Percentiles rank a stretch among this genome's conserved stretches.
These are phyloP conservation scores for Ophiosphaerella herpotricha DNA, from an alignment of 2,329 filamentous ascomycete genomes.

Conservation along the genomic window DNA sequence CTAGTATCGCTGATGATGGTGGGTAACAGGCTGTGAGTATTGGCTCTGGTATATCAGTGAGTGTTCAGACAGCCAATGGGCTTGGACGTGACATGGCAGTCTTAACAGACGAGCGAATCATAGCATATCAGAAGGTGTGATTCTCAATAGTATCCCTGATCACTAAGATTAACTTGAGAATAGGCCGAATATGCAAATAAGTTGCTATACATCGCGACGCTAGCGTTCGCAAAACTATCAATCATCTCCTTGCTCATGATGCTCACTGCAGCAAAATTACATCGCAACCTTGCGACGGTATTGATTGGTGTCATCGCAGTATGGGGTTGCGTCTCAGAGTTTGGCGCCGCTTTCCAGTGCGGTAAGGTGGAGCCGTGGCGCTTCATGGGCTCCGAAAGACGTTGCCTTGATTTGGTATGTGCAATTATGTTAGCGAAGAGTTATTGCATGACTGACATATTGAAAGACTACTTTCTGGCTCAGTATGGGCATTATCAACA, in stretches of 20 bases:
- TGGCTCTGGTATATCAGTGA: constrained; percentile 39
- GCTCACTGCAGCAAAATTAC: constrained; percentile 35
- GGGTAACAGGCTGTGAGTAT: constrained; percentile 32
- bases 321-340: constrained; percentile 35
- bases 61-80: constrained; percentile 36
- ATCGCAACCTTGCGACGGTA: constrained; percentile 32
- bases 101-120: constrained; percentile 23
- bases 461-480: constrained; percentile 37
- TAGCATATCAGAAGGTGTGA: constrained; percentile 38
- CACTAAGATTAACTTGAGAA: not conserved
- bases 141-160: not conserved
- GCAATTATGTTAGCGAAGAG: not conserved
- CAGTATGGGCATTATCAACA: constrained; percentile 36
- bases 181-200: constrained; percentile 44
- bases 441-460: constrained; percentile 4
- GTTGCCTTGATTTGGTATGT: constrained; percentile 35
- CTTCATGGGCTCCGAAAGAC: constrained; percentile 13
- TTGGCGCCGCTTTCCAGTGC: constrained; percentile 40
- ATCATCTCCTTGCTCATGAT: constrained; percentile 44
- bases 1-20: constrained; percentile 10
- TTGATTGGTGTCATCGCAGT: constrained; percentile 34
- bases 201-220: constrained; percentile 40
- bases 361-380: constrained; percentile 35
- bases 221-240: constrained; percentile 41
- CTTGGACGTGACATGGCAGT: constrained; percentile 32